Percentiles rank a stretch among this genome's conserved stretches.
phyloP scores from a whole-genome alignment of 2,329 filamentous ascomycete genomes.

The Claviceps sp. region DNA sequence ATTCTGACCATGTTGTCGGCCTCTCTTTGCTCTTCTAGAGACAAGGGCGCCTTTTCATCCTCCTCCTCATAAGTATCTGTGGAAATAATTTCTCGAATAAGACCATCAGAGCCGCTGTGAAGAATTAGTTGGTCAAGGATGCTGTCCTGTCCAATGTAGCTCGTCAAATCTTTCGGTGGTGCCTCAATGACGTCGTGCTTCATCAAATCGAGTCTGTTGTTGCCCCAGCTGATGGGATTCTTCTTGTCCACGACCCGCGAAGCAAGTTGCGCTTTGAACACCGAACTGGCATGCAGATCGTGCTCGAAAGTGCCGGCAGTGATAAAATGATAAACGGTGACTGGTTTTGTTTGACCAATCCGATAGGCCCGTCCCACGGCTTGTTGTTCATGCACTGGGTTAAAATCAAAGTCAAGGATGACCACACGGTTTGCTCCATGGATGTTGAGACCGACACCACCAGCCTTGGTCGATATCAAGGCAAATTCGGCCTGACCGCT shows the following conservation, averaged over 20 bases:
- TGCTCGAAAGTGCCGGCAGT: conserved; percentile 70
- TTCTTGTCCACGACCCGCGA: conserved; percentile 73
- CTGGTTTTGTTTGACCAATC: conserved; percentile 65
- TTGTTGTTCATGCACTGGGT: conserved; percentile 72
- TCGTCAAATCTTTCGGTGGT: conserved; percentile 34
- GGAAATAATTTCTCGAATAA: conserved; percentile 45
- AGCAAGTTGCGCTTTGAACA: conserved; percentile 75
- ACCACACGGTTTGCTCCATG: conserved; percentile 73
- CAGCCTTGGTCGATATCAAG: conserved; percentile 72
- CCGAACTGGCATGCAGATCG: conserved; percentile 54
- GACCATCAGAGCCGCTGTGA: conserved; percentile 11
- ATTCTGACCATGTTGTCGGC: conserved; percentile 29
- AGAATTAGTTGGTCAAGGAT: conserved; percentile 40
- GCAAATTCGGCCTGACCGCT: conserved; percentile 42
- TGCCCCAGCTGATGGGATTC: conserved; percentile 55
- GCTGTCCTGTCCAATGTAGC: conserved; percentile 47
- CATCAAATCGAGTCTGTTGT: conserved; percentile 8
- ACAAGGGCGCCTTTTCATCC: conserved; percentile 41
- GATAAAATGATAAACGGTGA: conserved; percentile 75
- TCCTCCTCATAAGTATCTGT: conserved; percentile 64
- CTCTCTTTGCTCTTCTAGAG: conserved; percentile 45
- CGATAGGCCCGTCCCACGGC: conserved; percentile 79
- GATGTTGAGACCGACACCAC: conserved; percentile 74
- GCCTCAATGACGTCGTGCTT: conserved; percentile 36
- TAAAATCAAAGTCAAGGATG: conserved; percentile 73